Evolutionary conservation across 140 eudicot species (phyloP).

Genomic region (Erigeron philadelphicus): DNA sequence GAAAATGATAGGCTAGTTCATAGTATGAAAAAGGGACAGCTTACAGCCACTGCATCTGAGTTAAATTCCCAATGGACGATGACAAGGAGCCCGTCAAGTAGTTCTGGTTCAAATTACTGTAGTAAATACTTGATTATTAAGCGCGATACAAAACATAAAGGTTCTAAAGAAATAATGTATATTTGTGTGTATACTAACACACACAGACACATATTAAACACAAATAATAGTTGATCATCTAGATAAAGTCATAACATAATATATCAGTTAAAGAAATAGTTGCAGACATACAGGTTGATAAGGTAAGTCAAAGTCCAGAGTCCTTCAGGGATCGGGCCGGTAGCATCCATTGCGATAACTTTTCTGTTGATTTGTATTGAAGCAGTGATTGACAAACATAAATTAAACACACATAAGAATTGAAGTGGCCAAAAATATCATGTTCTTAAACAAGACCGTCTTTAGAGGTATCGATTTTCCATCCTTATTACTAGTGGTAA

Average conservation of each 20-base stretch:
- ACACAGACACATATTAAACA: no score
- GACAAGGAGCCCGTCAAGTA: slow-evolving; percentile 64
- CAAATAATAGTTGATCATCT: no score
- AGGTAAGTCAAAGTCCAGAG: slow-evolving; percentile 55
- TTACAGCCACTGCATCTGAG: slow-evolving; percentile 60
- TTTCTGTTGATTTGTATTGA: slow-evolving; percentile 37
- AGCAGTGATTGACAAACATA: background rate
- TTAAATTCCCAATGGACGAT: slow-evolving; percentile 55
- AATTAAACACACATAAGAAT: background rate
- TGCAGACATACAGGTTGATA: slow-evolving; percentile 28
- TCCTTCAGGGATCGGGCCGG: slow-evolving; percentile 54
- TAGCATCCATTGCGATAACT: slow-evolving; percentile 38
- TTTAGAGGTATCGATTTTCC: no score
- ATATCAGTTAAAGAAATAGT: background rate
- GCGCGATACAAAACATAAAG: background rate
- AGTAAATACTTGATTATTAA: slow-evolving; percentile 8
- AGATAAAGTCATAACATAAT: no score
- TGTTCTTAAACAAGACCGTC: background rate
- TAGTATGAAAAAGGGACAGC: slow-evolving; percentile 7
- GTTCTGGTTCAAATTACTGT: slow-evolving; percentile 51
- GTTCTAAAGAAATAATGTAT: background rate
- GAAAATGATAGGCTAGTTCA: no score
- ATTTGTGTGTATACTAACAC: no score
- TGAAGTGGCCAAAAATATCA: background rate
- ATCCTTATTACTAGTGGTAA: no score